Percentiles rank a stretch among this genome's conserved stretches.
Conservation (phyloP, 164 flowering plant genomes). For the Protea cynaroides region DNA sequence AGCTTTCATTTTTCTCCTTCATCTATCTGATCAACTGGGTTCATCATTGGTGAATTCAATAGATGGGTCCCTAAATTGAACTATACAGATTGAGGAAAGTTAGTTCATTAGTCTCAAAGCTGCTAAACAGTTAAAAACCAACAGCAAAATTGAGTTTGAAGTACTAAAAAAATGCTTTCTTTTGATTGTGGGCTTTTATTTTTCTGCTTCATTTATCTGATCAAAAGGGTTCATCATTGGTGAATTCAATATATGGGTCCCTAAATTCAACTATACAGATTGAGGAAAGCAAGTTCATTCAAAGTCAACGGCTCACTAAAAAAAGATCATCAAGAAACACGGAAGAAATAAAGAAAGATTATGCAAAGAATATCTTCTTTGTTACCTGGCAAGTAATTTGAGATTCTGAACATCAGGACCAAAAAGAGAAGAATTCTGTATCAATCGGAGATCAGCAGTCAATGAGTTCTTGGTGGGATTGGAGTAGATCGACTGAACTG, state of each 20-base stretch:
- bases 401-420: constrained; percentile 43
- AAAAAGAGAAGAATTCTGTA: constrained; percentile 25
- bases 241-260: neutral
- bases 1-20: neutral
- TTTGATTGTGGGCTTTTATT: too few relatives aligned
- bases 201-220: too few relatives aligned
- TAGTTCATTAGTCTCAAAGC: constrained; percentile 51
- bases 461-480: constrained; percentile 27
- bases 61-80: neutral
- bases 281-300: neutral
- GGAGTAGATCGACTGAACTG: constrained; percentile 12
- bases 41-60: neutral
- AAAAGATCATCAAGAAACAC: neutral
- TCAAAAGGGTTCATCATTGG: too few relatives aligned
- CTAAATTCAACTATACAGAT: neutral
- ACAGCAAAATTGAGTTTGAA: neutral
- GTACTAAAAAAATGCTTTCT: too few relatives aligned
- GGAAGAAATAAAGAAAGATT: too few relatives aligned
- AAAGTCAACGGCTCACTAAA: neutral
- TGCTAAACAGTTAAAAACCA: constrained; percentile 13
- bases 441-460: constrained; percentile 28
- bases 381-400: constrained; percentile 33
- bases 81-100: too few relatives aligned
- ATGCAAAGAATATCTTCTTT: neutral
- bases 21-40: too few relatives aligned